Percentiles rank a stretch among this genome's conserved stretches.
phyloP scores from a whole-genome alignment of 2,329 filamentous ascomycete genomes.

The Phaeosphaeria sp. region DNA sequence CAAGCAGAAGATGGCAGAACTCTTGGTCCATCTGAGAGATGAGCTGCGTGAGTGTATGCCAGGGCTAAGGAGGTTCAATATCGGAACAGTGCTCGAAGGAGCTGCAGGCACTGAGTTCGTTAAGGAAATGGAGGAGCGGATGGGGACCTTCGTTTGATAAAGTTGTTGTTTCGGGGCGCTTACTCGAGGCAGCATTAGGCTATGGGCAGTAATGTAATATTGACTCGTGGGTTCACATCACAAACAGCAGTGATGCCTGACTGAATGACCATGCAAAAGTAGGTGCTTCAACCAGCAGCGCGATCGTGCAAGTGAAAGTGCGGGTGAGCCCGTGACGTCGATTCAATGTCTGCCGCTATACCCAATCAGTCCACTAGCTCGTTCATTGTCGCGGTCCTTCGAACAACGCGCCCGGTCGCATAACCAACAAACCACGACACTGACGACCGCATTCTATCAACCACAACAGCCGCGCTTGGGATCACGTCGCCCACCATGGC shows the following conservation, averaged over 20 bases:
- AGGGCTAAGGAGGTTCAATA: not conserved
- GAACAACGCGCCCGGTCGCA: not conserved
- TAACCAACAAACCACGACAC: not conserved
- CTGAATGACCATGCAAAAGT: not conserved
- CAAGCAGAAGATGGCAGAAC: not conserved
- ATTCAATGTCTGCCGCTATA: not conserved
- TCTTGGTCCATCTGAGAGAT: not conserved
- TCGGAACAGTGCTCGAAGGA: not conserved
- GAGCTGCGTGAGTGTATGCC: not conserved
- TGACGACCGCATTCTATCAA: slow-evolving; percentile 1
- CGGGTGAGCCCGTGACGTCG: not conserved
- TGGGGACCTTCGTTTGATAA: not conserved
- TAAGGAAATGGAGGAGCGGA: not conserved
- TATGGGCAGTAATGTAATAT: not conserved
- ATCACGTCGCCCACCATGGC: slow-evolving; percentile 39
- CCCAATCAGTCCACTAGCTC: not conserved
- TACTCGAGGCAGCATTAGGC: not conserved
- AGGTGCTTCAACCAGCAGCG: not conserved
- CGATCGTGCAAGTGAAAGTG: not conserved
- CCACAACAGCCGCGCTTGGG: slow-evolving; percentile 15
- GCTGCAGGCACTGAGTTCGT: not conserved
- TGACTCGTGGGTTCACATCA: no score
- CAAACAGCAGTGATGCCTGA: not conserved
- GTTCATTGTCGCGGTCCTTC: slow-evolving; percentile 7
- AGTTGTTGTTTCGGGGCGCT: not conserved